Evolutionary conservation across 2,329 filamentous ascomycete genomes (phyloP).

Genomic region (Colletotrichum eremochloae): DNA sequence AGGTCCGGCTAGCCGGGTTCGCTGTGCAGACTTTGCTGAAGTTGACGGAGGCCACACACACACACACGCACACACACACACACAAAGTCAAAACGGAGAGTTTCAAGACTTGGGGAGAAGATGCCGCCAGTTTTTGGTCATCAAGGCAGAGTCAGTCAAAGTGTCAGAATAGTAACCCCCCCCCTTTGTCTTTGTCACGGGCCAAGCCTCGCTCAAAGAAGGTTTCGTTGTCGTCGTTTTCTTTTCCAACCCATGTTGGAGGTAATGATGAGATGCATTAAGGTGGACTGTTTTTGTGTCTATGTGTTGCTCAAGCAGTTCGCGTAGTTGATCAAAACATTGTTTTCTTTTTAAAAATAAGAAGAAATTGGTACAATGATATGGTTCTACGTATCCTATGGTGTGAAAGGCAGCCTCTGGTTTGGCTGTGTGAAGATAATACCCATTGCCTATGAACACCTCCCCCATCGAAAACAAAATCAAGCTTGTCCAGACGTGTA

Average conservation of each 20-base stretch:
- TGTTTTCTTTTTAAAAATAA: not conserved
- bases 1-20: slow-evolving; percentile 9
- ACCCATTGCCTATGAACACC: slow-evolving; percentile 13
- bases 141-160: slow-evolving; percentile 1
- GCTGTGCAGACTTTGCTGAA: not conserved
- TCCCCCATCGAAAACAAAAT: not conserved
- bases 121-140: not conserved
- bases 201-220: not conserved
- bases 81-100: slow-evolving; percentile 14
- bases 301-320: not conserved
- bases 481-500: slow-evolving; percentile 7
- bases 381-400: slow-evolving; percentile 38
- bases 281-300: not conserved
- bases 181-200: not conserved
- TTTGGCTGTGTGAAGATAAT: slow-evolving; percentile 21
- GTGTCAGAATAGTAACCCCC: not conserved
- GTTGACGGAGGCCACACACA: not conserved
- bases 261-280: not conserved
- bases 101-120: not conserved
- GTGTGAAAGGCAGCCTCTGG: slow-evolving; percentile 24
- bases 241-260: not conserved
- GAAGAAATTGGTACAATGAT: slow-evolving; percentile 34
- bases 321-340: not conserved
- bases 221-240: not conserved
- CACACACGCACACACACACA: not conserved